Evolutionary conservation across 1,284 basidiomycete genomes (phyloP).

Genomic region (Ustilago vetiveriae): DNA sequence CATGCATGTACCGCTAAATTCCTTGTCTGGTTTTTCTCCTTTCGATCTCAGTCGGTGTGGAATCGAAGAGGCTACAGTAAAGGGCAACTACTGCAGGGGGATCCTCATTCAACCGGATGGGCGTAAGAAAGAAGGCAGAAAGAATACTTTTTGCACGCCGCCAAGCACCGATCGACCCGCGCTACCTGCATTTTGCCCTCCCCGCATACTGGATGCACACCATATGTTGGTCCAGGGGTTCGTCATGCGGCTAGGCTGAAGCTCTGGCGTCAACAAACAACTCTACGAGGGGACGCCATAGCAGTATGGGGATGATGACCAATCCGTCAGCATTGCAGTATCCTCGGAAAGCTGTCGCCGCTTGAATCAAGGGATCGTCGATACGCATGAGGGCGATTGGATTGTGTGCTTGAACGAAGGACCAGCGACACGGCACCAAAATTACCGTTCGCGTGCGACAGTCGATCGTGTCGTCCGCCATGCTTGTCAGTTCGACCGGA

Average conservation of each 20-base stretch:
- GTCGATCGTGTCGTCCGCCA: neutral
- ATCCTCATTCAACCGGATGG: slow-evolving; percentile 19
- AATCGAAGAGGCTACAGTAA: no score
- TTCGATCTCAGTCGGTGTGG: no score
- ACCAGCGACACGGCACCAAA: neutral
- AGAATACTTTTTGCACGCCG: neutral
- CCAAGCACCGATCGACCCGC: neutral
- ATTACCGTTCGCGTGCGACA: no score
- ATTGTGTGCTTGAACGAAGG: slow-evolving; percentile 3
- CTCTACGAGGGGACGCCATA: no score
- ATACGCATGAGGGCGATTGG: no score
- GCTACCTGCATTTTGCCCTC: neutral
- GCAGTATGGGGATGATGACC: no score
- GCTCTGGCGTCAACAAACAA: slow-evolving; percentile 3
- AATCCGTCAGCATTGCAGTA: no score
- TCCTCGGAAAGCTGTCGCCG: no score
- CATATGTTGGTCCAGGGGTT: no score
- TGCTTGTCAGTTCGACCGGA: neutral
- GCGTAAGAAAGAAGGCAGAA: slow-evolving; percentile 27
- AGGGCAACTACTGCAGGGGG: no score
- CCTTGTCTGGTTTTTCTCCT: no score
- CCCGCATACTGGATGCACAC: neutral
- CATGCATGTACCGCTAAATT: no score
- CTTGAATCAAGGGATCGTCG: neutral
- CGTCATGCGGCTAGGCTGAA: slow-evolving; percentile 21